Evolutionary conservation across 371 early-diverging fungal species (phyloP).

Genomic region (Mortierella sp.): DNA sequence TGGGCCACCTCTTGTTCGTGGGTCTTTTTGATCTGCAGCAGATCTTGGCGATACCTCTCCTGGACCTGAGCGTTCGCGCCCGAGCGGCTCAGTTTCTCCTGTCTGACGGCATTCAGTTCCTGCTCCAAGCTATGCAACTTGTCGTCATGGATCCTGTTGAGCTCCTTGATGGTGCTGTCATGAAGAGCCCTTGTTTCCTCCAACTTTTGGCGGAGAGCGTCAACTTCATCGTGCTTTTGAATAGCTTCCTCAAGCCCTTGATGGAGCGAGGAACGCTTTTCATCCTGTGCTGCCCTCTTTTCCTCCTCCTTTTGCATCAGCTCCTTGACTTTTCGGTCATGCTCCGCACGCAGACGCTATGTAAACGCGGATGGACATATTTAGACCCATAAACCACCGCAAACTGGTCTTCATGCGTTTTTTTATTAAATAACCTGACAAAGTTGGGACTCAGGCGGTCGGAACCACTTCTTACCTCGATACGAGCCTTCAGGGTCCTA

Average conservation of each 20-base stretch:
- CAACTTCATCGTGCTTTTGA: conserved; percentile 16
- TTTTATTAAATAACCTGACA: background rate
- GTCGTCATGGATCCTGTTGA: conserved; percentile 48
- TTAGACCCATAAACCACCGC: too few species aligned
- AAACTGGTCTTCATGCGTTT: too few species aligned
- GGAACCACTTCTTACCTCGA: conserved; percentile 29
- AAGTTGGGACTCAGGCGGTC: too few species aligned
- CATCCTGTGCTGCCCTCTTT: conserved; percentile 14
- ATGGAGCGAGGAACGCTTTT: conserved; percentile 9
- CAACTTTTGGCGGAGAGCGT: conserved; percentile 23
- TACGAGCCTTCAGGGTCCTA: conserved; percentile 26
- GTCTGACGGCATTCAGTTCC: conserved; percentile 27
- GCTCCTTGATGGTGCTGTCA: conserved; percentile 28
- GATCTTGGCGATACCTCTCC: conserved; percentile 19
- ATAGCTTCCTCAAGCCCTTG: conserved; percentile 13
- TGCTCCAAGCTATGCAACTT: conserved; percentile 29
- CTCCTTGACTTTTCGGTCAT: conserved; percentile 21
- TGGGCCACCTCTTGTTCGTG: conserved; percentile 19
- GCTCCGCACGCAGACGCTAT: conserved; percentile 25
- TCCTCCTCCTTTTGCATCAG: conserved; percentile 9
- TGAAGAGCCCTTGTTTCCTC: conserved; percentile 29
- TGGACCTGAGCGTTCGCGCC: background rate
- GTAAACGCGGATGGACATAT: background rate
- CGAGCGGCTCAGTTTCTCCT: conserved; percentile 5
- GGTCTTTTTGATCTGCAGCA: conserved; percentile 21